Evolutionary conservation across 495 filamentous ascomycete species (phyloP).

Genomic region (Pyrenopolyporus hunteri): DNA sequence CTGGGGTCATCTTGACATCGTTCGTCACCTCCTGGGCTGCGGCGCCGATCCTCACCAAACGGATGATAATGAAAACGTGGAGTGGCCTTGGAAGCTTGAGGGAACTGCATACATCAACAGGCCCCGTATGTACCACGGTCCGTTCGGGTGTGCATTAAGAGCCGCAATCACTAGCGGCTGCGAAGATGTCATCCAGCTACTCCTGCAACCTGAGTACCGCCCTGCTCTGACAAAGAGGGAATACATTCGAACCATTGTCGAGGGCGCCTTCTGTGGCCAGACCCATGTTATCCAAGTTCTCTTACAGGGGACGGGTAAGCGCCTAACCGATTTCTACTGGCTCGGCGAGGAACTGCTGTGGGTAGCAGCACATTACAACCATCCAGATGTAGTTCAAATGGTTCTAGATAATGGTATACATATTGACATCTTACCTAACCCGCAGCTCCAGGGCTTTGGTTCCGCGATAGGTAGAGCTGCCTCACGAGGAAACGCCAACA

Average conservation of each 20-base stretch:
- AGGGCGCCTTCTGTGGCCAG: background rate
- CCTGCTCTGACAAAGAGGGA: background rate
- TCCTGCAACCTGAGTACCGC: background rate
- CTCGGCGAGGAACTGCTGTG: background rate
- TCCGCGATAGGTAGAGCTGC: background rate
- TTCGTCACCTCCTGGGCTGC: constrained; percentile 1
- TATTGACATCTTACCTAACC: background rate
- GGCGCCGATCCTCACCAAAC: background rate
- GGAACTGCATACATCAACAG: no score
- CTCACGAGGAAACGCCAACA: background rate
- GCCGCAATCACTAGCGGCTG: constrained; percentile 4
- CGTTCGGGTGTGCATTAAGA: background rate
- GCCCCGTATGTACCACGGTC: no score
- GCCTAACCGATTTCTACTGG: background rate
- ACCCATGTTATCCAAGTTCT: background rate
- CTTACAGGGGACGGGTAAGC: background rate
- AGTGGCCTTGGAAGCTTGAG: no score
- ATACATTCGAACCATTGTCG: background rate
- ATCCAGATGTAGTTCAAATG: background rate
- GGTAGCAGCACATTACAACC: background rate
- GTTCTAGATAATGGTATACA: background rate
- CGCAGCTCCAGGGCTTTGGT: background rate
- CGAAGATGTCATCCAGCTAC: background rate
- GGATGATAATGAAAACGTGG: background rate
- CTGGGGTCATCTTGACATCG: constrained; percentile 8